Evolutionary conservation across 2,329 filamentous ascomycete genomes (phyloP).

Genomic region (Ophiocordyceps camponoti-leonardi): DNA sequence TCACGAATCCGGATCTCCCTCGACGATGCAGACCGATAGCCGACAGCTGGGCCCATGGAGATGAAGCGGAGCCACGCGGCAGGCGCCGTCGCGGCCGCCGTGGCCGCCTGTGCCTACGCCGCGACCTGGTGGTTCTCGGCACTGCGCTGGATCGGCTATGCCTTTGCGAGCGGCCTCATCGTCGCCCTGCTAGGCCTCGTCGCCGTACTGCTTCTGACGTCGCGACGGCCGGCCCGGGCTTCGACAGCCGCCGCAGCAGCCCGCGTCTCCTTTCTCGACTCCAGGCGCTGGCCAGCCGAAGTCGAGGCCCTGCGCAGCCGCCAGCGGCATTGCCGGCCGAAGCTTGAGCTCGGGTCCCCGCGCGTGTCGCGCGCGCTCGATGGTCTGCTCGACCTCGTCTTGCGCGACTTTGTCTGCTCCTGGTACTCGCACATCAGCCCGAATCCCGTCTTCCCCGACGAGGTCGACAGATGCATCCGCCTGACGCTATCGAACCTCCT

Average conservation of each 20-base stretch:
- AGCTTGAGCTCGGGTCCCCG: slow-evolving; percentile 60
- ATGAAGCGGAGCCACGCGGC: slow-evolving; percentile 57
- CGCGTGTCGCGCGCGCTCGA: slow-evolving; percentile 69
- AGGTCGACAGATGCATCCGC: slow-evolving; percentile 70
- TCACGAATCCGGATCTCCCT: not conserved
- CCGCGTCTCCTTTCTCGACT: slow-evolving; percentile 41
- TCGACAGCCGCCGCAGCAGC: not conserved
- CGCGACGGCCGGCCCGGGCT: slow-evolving; percentile 26
- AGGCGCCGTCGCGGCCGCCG: slow-evolving; percentile 48
- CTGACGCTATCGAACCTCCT: slow-evolving; percentile 53
- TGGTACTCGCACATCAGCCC: slow-evolving; percentile 84
- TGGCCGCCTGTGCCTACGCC: slow-evolving; percentile 77
- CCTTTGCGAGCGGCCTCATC: slow-evolving; percentile 55
- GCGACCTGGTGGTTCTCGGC: slow-evolving; percentile 61
- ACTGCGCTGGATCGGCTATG: slow-evolving; percentile 72
- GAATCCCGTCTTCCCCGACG: slow-evolving; percentile 64
- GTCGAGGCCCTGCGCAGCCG: slow-evolving; percentile 46
- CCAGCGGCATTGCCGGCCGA: slow-evolving; percentile 47
- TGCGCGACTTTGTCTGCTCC: slow-evolving; percentile 69
- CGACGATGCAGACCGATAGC: slow-evolving; percentile 13
- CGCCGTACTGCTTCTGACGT: slow-evolving; percentile 35
- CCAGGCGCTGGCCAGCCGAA: slow-evolving; percentile 53
- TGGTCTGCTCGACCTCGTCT: slow-evolving; percentile 55
- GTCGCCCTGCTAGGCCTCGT: slow-evolving; percentile 36
- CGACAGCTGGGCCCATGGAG: slow-evolving; percentile 35